phyloP scores from a whole-genome alignment of 2,329 filamentous ascomycete genomes.

The Colletotrichum aenigma region DNA sequence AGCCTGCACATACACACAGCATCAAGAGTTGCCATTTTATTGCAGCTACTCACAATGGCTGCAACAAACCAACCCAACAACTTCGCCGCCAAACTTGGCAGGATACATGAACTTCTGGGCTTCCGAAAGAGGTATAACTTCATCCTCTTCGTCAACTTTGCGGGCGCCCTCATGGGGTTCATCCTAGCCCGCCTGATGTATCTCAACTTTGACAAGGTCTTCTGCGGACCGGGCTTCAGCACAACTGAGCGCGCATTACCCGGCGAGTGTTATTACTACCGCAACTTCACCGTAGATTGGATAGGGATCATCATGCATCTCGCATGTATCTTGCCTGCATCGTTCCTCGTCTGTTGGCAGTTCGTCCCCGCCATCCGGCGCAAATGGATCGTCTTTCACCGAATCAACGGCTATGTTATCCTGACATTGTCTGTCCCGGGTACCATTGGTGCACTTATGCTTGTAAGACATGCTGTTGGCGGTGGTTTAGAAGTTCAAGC shows the following conservation, averaged over 20 bases:
- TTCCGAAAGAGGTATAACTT: background rate
- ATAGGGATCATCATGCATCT: constrained; percentile 51
- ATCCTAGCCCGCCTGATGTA: constrained; percentile 50
- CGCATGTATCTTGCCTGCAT: constrained; percentile 43
- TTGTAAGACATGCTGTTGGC: constrained; percentile 53
- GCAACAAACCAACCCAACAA: background rate
- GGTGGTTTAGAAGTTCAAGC: constrained; percentile 53
- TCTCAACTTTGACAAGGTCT: constrained; percentile 45
- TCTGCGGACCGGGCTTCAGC: constrained; percentile 25
- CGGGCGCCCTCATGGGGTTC: constrained; percentile 48
- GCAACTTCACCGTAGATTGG: constrained; percentile 26
- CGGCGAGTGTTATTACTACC: constrained; percentile 47
- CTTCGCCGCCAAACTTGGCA: background rate
- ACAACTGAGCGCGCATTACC: constrained; percentile 24
- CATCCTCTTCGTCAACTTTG: constrained; percentile 35
- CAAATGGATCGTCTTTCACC: constrained; percentile 55
- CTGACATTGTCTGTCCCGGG: constrained; percentile 48
- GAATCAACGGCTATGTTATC: constrained; percentile 62
- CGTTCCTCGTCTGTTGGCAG: constrained; percentile 46
- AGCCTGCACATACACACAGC: background rate
- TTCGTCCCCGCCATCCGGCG: constrained; percentile 51
- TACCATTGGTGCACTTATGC: constrained; percentile 55
- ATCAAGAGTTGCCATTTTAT: background rate
- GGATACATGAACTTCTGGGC: background rate
- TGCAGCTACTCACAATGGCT: background rate